Evolutionary conservation across 108 stramenopile genomes (phyloP).

Genomic region (Skeletonema potamos): DNA sequence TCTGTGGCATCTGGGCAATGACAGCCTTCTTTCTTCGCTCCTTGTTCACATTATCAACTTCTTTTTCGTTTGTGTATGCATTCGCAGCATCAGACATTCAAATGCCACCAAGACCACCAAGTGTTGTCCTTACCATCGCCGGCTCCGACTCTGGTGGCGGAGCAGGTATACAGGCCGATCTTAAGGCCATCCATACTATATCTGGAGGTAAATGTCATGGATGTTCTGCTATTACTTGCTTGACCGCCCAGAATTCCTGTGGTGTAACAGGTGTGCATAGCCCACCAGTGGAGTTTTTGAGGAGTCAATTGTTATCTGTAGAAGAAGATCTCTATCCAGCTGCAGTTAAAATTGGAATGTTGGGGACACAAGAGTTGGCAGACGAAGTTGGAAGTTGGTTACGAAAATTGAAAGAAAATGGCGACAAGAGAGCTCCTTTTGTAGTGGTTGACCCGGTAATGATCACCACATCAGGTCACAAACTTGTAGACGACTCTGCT

Average conservation of each 20-base stretch:
- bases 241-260: constrained; percentile 85
- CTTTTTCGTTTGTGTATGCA: background rate
- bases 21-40: background rate
- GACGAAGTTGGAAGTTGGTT: constrained; percentile 69
- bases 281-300: constrained; percentile 61
- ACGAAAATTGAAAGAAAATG: constrained; percentile 23
- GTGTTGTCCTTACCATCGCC: constrained; percentile 92
- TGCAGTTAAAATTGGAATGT: constrained; percentile 92
- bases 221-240: constrained; percentile 89
- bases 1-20: background rate
- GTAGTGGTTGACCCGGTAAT: constrained; percentile 94
- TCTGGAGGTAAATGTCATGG: constrained; percentile 71
- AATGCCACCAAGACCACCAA: constrained; percentile 32
- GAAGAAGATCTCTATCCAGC: constrained; percentile 73
- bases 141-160: constrained; percentile 95
- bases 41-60: background rate
- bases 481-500: constrained; percentile 79
- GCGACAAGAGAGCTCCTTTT: constrained; percentile 34
- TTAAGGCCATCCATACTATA: constrained; percentile 84
- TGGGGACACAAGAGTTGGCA: constrained; percentile 77
- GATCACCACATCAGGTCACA: constrained; percentile 88
- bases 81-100: constrained; percentile 6
- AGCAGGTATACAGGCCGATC: constrained; percentile 94
- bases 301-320: constrained; percentile 64
- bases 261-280: constrained; percentile 75